Evolutionary conservation across 208 protist species (phyloP).

Genomic region (Naegleria gruberi): DNA sequence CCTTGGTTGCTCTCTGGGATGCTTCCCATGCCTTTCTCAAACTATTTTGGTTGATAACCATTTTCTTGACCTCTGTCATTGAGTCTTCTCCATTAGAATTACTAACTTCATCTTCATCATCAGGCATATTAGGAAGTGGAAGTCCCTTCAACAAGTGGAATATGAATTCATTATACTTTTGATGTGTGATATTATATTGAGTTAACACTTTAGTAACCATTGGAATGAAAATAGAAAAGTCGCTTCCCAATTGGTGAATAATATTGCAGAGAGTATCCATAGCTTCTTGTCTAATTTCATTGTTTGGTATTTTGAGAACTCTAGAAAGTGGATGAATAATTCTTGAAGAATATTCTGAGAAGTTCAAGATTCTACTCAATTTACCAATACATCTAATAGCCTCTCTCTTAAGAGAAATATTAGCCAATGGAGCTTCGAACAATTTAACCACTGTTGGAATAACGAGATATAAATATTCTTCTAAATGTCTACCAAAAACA

Average conservation of each 20-base stretch:
- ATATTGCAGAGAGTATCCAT: conserved; percentile 57
- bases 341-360: conserved; percentile 52
- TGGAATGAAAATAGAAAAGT: conserved; percentile 72
- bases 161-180: conserved; percentile 23
- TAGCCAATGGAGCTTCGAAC: conserved; percentile 20
- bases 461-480: conserved; percentile 79
- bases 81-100: background rate
- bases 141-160: background rate
- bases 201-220: conserved; percentile 45
- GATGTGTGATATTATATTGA: conserved; percentile 9
- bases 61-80: conserved; percentile 34
- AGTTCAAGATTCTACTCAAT: conserved; percentile 42
- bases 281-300: conserved; percentile 36
- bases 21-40: conserved; percentile 63
- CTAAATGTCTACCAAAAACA: conserved; percentile 62
- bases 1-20: conserved; percentile 53
- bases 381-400: conserved; percentile 49
- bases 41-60: conserved; percentile 51
- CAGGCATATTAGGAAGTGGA: background rate
- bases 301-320: conserved; percentile 37
- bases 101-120: background rate
- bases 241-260: conserved; percentile 53
- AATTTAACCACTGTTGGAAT: conserved; percentile 61
- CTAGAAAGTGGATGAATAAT: conserved; percentile 62
- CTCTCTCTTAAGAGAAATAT: conserved; percentile 27